Evolutionary conservation across 257 asterid species (phyloP).

Genomic region (Solanum piurae): DNA sequence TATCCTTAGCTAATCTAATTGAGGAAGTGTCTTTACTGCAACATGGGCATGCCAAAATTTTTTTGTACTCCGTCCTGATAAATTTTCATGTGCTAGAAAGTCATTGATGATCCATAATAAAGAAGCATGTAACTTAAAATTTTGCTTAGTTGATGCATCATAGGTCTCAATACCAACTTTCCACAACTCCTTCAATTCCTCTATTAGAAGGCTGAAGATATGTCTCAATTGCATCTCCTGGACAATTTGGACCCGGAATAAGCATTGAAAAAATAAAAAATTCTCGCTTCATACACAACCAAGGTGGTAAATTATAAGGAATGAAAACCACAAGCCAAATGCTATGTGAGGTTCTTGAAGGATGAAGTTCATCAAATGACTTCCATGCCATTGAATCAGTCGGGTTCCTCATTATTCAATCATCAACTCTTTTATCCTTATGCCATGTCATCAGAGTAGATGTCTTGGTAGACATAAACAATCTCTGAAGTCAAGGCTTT

Average conservation of each 20-base stretch:
- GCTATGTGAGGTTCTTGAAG: background rate
- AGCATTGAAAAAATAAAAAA: background rate
- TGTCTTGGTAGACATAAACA: background rate
- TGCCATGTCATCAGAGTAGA: background rate
- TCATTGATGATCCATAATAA: background rate
- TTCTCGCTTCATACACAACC: background rate
- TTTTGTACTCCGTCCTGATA: background rate
- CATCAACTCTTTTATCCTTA: background rate
- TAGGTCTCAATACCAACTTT: background rate
- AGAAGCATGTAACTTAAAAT: background rate
- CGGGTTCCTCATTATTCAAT: background rate
- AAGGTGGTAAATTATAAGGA: background rate
- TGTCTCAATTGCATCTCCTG: background rate
- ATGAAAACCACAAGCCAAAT: background rate
- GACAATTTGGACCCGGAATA: background rate
- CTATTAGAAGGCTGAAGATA: background rate
- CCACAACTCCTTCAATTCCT: background rate
- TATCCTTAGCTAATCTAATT: too few species aligned
- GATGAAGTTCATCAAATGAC: background rate
- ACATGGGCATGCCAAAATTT: background rate
- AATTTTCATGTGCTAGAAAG: background rate
- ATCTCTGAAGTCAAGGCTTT: background rate
- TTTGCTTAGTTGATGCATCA: background rate
- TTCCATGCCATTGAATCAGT: background rate
- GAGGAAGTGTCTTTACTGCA: background rate